These are phyloP conservation scores for Fusarium domesticum DNA, from an alignment of 2,329 filamentous ascomycete species.

Conservation along the genomic window DNA sequence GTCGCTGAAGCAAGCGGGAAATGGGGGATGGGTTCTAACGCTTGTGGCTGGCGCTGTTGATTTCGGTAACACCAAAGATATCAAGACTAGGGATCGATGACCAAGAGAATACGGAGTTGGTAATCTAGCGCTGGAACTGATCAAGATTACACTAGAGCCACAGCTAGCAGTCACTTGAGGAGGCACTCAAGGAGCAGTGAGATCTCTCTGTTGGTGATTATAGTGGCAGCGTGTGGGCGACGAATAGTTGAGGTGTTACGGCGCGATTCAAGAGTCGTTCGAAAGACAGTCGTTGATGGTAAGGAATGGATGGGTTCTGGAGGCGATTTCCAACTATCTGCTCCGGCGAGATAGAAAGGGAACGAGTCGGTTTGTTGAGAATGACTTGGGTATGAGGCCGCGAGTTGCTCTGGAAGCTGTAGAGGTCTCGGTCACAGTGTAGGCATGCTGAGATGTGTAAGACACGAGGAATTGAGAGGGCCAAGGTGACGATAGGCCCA, in stretches of 20 bases:
- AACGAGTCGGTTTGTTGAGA: neutral
- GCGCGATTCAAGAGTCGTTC: conserved; percentile 11
- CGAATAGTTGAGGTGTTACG: conserved; percentile 11
- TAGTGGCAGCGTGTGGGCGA: neutral
- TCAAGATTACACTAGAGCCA: neutral
- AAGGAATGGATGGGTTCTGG: conserved; percentile 2
- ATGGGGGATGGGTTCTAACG: conserved; percentile 10
- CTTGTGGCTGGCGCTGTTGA: conserved; percentile 9
- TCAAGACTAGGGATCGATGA: conserved; percentile 5
- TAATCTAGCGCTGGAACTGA: neutral
- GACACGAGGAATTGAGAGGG: conserved; percentile 12
- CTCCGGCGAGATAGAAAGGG: too few species aligned
- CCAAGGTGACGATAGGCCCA: conserved; percentile 12
- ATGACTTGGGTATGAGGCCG: conserved; percentile 22
- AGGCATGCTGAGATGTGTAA: conserved; percentile 24
- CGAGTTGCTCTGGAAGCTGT: conserved; percentile 18
- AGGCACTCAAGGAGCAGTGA: neutral
- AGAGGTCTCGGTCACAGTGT: conserved; percentile 24
- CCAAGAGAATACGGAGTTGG: neutral
- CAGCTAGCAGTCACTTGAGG: neutral
- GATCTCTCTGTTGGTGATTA: neutral
- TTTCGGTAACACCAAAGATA: conserved; percentile 14
- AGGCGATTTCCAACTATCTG: too few species aligned
- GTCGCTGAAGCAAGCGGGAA: conserved; percentile 6
- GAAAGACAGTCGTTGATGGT: conserved; percentile 16